Evolutionary conservation across 148 eudicot genomes (phyloP).

Genomic region (Rhododendron williamsianum): DNA sequence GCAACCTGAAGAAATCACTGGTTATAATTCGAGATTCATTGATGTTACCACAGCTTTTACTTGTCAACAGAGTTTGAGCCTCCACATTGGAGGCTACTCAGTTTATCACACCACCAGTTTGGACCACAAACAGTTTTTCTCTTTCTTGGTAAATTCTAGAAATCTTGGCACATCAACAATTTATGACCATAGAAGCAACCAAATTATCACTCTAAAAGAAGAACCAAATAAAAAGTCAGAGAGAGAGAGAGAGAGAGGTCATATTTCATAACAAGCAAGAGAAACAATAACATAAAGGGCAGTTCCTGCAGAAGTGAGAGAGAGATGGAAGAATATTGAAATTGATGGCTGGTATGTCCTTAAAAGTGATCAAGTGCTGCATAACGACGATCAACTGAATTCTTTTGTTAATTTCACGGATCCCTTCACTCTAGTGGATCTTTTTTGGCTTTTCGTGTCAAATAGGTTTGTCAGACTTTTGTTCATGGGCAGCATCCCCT

Average conservation of each 20-base stretch:
- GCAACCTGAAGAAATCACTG: background rate
- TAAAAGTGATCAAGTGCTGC: background rate
- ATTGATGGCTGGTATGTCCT: background rate
- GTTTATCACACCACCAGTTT: background rate
- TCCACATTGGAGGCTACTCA: background rate
- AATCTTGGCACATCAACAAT: background rate
- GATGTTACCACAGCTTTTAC: background rate
- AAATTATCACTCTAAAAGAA: background rate
- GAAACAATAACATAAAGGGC: background rate
- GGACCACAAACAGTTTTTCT: background rate
- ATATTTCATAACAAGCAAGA: background rate
- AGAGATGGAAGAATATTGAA: background rate
- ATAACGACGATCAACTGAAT: background rate
- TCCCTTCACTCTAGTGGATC: background rate
- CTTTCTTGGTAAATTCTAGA: background rate
- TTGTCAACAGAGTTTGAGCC: background rate
- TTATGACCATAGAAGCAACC: background rate
- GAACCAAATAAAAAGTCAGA: background rate
- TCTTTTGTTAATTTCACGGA: background rate
- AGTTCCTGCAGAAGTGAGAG: background rate
- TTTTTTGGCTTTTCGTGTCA: background rate
- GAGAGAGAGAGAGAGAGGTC: background rate
- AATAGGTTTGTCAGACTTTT: background rate
- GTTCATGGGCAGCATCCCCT: background rate
- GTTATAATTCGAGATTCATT: background rate